Evolutionary conservation across 805 yeast genomes (phyloP).

Genomic region (Yamadazyma philogaea): DNA sequence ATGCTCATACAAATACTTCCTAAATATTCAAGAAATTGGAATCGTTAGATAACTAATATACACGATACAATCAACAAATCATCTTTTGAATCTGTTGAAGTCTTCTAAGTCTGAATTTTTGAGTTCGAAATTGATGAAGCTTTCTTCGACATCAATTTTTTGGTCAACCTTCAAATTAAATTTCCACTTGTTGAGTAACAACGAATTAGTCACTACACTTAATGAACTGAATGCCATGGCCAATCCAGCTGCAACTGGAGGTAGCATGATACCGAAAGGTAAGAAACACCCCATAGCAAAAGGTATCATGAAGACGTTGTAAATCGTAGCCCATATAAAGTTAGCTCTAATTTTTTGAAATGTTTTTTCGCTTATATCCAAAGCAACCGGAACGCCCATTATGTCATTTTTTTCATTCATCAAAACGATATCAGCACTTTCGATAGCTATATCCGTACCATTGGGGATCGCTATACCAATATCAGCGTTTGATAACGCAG

Average conservation of each 20-base stretch:
- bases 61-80: neutral
- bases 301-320: constrained; percentile 83
- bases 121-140: constrained; percentile 23
- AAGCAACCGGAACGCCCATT: constrained; percentile 54
- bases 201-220: constrained; percentile 80
- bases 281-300: constrained; percentile 88
- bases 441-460: constrained; percentile 95
- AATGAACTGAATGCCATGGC: constrained; percentile 94
- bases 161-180: constrained; percentile 24
- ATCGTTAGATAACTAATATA: too few species aligned
- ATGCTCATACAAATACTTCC: too few species aligned
- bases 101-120: constrained; percentile 23
- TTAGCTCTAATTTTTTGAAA: constrained; percentile 74
- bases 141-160: constrained; percentile 20
- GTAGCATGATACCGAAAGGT: constrained; percentile 72
- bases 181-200: constrained; percentile 66
- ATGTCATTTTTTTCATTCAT: constrained; percentile 37
- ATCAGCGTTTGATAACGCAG: constrained; percentile 86
- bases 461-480: constrained; percentile 89
- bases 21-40: too few species aligned
- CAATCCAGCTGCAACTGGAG: constrained; percentile 85
- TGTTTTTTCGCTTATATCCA: constrained; percentile 68
- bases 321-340: constrained; percentile 82
- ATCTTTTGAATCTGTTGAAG: constrained; percentile 16
- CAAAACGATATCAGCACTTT: constrained; percentile 91